Evolutionary conservation across 495 filamentous ascomycete species (phyloP).

Genomic region (Immersiella caudata): DNA sequence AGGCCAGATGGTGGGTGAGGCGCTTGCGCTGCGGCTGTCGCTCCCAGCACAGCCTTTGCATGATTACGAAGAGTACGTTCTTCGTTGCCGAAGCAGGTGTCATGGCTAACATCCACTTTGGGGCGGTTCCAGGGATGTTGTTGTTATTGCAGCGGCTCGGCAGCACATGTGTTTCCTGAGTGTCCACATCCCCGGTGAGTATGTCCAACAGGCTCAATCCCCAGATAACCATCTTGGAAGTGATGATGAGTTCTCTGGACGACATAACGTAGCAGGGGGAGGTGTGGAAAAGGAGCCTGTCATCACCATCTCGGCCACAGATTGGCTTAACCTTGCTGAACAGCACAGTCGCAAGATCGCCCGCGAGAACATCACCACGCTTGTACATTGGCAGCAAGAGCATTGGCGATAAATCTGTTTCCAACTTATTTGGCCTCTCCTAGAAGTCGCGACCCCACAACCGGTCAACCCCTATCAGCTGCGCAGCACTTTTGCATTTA

Average conservation of each 20-base stretch:
- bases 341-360: constrained; percentile 9
- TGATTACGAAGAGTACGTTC: too few relatives aligned
- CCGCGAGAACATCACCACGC: constrained; percentile 11
- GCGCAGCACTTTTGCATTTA: too few relatives aligned
- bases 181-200: constrained; percentile 15
- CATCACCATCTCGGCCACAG: constrained; percentile 10
- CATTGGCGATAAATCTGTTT: too few relatives aligned
- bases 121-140: too few relatives aligned
- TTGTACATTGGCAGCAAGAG: constrained; percentile 12
- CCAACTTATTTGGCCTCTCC: too few relatives aligned
- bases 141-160: constrained; percentile 14
- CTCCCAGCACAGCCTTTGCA: too few relatives aligned
- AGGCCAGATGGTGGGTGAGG: constrained; percentile 18
- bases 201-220: constrained; percentile 8
- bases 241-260: neutral
- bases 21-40: constrained; percentile 17
- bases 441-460: too few relatives aligned
- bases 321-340: constrained; percentile 11
- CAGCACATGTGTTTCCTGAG: constrained; percentile 17
- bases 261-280: too few relatives aligned
- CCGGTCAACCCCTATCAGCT: too few relatives aligned
- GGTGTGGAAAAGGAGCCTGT: neutral
- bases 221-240: neutral
- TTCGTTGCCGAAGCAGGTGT: too few relatives aligned
- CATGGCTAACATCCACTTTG: too few relatives aligned